These are phyloP conservation scores for Puccinia triticina DNA, from an alignment of 1,284 basidiomycete genomes.

Conservation along the genomic window DNA sequence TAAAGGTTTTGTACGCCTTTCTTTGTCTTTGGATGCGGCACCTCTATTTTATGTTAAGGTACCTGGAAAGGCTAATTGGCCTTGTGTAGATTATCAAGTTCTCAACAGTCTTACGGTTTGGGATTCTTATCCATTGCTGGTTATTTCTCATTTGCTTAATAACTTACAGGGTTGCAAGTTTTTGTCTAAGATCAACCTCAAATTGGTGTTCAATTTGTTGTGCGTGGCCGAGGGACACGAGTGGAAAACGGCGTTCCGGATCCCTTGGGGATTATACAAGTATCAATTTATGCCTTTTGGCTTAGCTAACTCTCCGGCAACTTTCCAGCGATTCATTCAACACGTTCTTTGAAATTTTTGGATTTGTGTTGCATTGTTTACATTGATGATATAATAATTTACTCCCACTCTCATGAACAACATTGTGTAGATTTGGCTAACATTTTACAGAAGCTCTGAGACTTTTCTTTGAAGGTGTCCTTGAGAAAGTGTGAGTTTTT, in stretches of 20 bases:
- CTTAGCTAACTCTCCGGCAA: slow-evolving; percentile 61
- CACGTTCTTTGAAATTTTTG: slow-evolving; percentile 37
- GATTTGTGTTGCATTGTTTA: neutral
- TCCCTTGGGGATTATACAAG: slow-evolving; percentile 61
- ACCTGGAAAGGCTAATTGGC: too few species aligned
- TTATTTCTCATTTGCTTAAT: slow-evolving; percentile 11
- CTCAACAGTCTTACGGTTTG: slow-evolving; percentile 53
- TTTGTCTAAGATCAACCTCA: too few species aligned
- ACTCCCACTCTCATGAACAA: too few species aligned
- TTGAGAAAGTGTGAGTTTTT: slow-evolving; percentile 15
- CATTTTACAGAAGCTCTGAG: too few species aligned
- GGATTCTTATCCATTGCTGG: slow-evolving; percentile 47
- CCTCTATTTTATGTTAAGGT: too few species aligned
- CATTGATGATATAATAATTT: too few species aligned
- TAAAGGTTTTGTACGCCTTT: too few species aligned
- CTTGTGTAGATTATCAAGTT: too few species aligned
- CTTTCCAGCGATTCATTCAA: slow-evolving; percentile 29
- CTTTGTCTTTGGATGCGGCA: too few species aligned
- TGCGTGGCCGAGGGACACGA: slow-evolving; percentile 57
- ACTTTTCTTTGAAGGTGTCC: slow-evolving; percentile 10
- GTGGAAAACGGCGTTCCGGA: slow-evolving; percentile 62
- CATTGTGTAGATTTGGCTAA: too few species aligned
- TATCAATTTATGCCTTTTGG: slow-evolving; percentile 63
- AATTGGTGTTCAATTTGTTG: too few species aligned
- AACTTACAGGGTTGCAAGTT: too few species aligned